Evolutionary conservation across 352 stramenopile genomes (phyloP), one percentile per base, ranked within the genome.

Genomic region (Phytophthora cactorum): DNA sequence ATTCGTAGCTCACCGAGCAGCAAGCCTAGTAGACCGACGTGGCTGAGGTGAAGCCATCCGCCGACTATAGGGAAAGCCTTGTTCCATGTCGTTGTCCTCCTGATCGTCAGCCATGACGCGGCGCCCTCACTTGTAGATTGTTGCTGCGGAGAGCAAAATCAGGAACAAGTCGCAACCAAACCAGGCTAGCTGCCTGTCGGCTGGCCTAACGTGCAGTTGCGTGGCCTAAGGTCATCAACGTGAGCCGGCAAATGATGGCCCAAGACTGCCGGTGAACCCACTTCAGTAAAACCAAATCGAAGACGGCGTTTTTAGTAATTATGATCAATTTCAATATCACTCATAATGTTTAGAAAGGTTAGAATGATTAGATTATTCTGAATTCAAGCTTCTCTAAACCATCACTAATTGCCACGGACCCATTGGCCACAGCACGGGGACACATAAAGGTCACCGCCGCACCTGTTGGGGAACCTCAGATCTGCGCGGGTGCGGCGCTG

Each of bases 391-490:
- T 9, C 39, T 45, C 39, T 22, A 25, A 45, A 25, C 14, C 39
- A 45, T 11, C 39, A 45, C 15, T 45, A 45, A 8, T 45, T 12
- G 75, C 60, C 5, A 91, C 46, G 17, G 54, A 70, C 4, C 69
- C 64, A 53, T 66, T 70, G 22, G 56, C 53, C 22, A 52, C 52
- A n/a, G 71, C 61, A 34, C 53, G 31, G 25, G 66, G 57, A 44
- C 70, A 81, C 46, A 36, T 47, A 27, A 78, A 77, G 0, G 39
- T 29, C 29, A 78, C 47, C 1, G 64, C 49, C 17, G 72, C 66
- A 29, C 62, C 69, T 1, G 54, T 52, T 2, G 62, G 11, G 5
- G 60, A 38, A 3, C 66, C 32, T 65, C 74, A 65, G 28, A 44
- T 66, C 32, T 56, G 62, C 38, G 49, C 60, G 34, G 85, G 68